A percentile compares a stretch with the other conserved stretches of the same genome.
Evolutionary conservation across 169 alveolate species (phyloP).

Genomic region (Theileria annulata): DNA sequence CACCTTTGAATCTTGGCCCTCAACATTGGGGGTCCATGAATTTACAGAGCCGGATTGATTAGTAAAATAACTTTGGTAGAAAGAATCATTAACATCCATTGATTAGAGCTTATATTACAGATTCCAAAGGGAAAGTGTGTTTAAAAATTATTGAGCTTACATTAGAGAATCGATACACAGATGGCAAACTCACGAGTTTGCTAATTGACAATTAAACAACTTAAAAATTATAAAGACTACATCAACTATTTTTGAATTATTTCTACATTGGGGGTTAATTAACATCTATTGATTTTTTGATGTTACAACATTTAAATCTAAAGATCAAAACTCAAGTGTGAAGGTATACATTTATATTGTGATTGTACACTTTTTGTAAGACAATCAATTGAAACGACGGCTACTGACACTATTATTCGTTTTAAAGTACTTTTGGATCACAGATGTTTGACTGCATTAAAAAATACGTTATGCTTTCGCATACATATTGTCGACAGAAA

Average conservation of each 20-base stretch:
- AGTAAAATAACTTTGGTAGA: conserved; percentile 6
- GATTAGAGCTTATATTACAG: background rate
- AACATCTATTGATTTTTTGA: conserved; percentile 7
- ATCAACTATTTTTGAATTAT: background rate
- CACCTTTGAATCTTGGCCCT: background rate
- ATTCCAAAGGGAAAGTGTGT: conserved; percentile 13
- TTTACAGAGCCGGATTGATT: background rate
- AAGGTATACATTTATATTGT: background rate
- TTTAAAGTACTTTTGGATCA: background rate
- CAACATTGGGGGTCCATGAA: conserved; percentile 7
- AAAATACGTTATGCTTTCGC: conserved; percentile 3
- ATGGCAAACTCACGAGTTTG: background rate
- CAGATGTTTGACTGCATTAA: conserved; percentile 12
- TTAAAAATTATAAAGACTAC: background rate
- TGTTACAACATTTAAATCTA: conserved; percentile 6
- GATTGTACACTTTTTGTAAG: conserved; percentile 10
- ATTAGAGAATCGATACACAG: background rate
- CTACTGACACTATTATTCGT: background rate
- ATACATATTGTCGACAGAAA: conserved; percentile 1
- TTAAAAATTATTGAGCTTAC: background rate
- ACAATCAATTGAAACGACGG: background rate
- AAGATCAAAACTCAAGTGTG: background rate
- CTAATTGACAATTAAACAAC: background rate
- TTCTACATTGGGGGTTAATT: conserved; percentile 7
- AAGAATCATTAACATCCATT: conserved; percentile 12